phyloP scores from a whole-genome alignment of 805 yeast genomes.

The Hanseniaspora lachancei region DNA sequence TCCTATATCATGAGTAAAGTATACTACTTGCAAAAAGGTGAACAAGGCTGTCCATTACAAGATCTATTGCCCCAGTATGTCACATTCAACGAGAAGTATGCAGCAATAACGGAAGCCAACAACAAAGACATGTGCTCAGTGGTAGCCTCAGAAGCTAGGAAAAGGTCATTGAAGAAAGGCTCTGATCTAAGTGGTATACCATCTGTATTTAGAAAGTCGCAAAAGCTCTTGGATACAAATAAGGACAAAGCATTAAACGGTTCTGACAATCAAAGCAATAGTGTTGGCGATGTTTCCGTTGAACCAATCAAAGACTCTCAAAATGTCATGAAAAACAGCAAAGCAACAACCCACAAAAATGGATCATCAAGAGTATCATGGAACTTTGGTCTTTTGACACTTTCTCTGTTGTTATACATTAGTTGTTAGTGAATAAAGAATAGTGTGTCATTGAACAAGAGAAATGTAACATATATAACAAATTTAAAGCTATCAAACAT shows the following conservation, averaged over 20 bases:
- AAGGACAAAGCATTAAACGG: neutral
- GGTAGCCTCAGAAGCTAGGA: neutral
- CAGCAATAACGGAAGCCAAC: neutral
- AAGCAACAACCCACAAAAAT: neutral
- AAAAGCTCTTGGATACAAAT: neutral
- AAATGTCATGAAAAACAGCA: neutral
- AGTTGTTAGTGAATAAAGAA: too few species aligned
- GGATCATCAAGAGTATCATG: neutral
- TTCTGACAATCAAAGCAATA: neutral
- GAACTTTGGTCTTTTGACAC: neutral
- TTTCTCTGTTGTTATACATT: too few species aligned
- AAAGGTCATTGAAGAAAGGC: neutral
- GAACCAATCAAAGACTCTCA: neutral
- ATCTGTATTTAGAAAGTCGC: neutral
- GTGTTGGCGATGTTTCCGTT: neutral
- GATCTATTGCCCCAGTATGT: conserved; percentile 15
- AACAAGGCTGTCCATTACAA: conserved; percentile 22
- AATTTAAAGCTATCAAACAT: too few species aligned
- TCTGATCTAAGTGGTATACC: neutral
- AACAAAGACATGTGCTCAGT: neutral
- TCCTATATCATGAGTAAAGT: conserved; percentile 48
- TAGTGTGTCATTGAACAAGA: too few species aligned
- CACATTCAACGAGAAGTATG: conserved; percentile 18
- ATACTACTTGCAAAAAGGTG: conserved; percentile 37
- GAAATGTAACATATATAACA: too few species aligned